Percentiles rank a stretch among this genome's conserved stretches.
phyloP scores from a whole-genome alignment of 1,284 basidiomycete species.

The Sutorius eximius region DNA sequence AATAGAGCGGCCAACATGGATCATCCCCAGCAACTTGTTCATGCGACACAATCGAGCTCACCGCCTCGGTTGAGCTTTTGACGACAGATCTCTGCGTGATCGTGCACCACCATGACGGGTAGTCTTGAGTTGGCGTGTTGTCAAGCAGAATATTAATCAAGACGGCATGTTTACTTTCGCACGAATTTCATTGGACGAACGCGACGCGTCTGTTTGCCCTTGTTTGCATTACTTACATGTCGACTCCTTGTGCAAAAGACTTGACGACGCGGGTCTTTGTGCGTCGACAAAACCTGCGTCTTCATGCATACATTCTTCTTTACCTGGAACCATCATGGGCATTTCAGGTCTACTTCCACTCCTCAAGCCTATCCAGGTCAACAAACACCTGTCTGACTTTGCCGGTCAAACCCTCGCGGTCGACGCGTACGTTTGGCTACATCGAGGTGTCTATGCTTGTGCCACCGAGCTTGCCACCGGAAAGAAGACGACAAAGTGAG shows the following conservation, averaged over 20 bases:
- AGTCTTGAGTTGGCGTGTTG: neutral
- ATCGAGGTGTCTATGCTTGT: constrained; percentile 90
- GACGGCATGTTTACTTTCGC: neutral
- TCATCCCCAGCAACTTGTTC: neutral
- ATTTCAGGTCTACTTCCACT: constrained; percentile 93
- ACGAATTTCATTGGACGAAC: constrained; percentile 23
- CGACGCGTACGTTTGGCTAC: constrained; percentile 97
- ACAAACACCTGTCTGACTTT: constrained; percentile 79
- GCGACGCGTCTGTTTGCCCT: constrained; percentile 32
- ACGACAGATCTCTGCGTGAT: neutral
- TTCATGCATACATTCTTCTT: neutral
- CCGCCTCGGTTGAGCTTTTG: neutral
- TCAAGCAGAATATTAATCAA: neutral
- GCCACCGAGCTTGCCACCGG: constrained; percentile 89
- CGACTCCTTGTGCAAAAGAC: neutral
- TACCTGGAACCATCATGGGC: constrained; percentile 59
- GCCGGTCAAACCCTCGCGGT: constrained; percentile 79
- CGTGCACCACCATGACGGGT: neutral
- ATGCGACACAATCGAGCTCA: neutral
- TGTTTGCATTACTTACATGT: constrained; percentile 23
- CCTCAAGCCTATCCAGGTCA: constrained; percentile 86
- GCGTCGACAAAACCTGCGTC: neutral
- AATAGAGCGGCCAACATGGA: neutral
- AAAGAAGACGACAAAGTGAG: constrained; percentile 79
- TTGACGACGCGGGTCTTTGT: constrained; percentile 7